Conservation (phyloP, 805 yeast species). For the Candida ponderosae region DNA sequence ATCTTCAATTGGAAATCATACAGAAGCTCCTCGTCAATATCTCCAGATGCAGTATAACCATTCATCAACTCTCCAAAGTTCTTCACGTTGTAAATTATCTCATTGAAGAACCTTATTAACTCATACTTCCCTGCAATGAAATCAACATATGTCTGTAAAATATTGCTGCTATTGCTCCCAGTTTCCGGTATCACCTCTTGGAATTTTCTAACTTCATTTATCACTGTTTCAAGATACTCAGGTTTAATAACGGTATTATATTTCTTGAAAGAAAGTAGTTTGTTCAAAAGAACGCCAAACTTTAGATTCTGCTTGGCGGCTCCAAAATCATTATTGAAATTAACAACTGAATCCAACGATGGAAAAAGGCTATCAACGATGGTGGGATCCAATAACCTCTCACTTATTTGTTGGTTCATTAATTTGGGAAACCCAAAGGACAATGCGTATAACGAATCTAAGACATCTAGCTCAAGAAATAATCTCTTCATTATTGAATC, state of each 20-base stretch:
- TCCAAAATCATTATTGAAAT: slow-evolving; percentile 8
- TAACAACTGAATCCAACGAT: background rate
- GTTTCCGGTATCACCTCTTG: no score
- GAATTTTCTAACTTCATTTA: background rate
- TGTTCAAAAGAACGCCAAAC: slow-evolving; percentile 16
- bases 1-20: slow-evolving; percentile 32
- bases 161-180: no score
- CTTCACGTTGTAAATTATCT: slow-evolving; percentile 15
- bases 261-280: slow-evolving; percentile 5
- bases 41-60: slow-evolving; percentile 1
- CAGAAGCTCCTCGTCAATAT: slow-evolving; percentile 21
- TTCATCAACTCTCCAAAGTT: background rate
- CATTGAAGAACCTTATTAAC: slow-evolving; percentile 27
- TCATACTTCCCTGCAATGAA: slow-evolving; percentile 24
- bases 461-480: slow-evolving; percentile 36
- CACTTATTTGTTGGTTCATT: background rate
- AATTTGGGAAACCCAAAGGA: slow-evolving; percentile 40
- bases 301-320: slow-evolving; percentile 16
- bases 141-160: no score
- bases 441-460: slow-evolving; percentile 46
- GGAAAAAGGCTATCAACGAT: slow-evolving; percentile 16
- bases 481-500: slow-evolving; percentile 29
- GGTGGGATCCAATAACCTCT: slow-evolving; percentile 7
- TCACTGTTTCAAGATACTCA: background rate
- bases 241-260: no score